Evolutionary conservation across 164 flowering plant genomes (phyloP).

Genomic region (Aristolochia fimbriata): DNA sequence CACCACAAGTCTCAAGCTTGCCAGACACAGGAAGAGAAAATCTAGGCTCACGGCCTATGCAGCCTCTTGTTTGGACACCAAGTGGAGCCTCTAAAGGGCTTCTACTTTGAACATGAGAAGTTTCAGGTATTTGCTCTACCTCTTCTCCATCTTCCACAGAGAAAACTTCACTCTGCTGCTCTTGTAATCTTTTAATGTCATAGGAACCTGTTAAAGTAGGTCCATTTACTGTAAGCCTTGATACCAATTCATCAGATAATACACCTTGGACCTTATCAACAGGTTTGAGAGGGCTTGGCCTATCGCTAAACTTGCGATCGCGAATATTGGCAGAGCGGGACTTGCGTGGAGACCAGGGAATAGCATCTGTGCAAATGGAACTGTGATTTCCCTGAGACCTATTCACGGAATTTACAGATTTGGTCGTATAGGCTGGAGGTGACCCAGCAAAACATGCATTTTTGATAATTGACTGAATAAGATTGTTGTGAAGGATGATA

Average conservation of each 20-base stretch:
- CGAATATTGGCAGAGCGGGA: constrained; percentile 38
- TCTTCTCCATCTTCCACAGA: constrained; percentile 95
- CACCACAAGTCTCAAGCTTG: constrained; percentile 33
- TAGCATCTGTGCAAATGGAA: constrained; percentile 12
- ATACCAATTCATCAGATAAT: constrained; percentile 22
- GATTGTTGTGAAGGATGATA: constrained; percentile 55
- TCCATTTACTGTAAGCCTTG: constrained; percentile 2
- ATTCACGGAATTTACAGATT: constrained; percentile 16
- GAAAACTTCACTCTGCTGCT: constrained; percentile 58
- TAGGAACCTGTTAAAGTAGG: constrained; percentile 5
- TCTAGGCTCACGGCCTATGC: constrained; percentile 26
- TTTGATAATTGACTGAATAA: constrained; percentile 48
- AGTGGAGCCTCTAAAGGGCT: constrained; percentile 79
- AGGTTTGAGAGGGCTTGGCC: constrained; percentile 58
- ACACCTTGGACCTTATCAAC: constrained; percentile 28
- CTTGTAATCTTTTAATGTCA: constrained; percentile 26
- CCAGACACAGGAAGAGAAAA: constrained; percentile 2
- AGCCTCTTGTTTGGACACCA: constrained; percentile 43
- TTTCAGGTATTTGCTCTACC: constrained; percentile 63
- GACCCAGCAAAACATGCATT: constrained; percentile 46
- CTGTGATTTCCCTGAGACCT: constrained; percentile 4
- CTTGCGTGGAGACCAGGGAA: constrained; percentile 55
- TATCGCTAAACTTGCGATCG: constrained; percentile 40
- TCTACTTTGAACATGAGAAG: constrained; percentile 67
- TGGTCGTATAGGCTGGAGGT: constrained; percentile 39